phyloP scores from a whole-genome alignment of 2,329 filamentous ascomycete genomes.

The Cordyceps pruinosa region DNA sequence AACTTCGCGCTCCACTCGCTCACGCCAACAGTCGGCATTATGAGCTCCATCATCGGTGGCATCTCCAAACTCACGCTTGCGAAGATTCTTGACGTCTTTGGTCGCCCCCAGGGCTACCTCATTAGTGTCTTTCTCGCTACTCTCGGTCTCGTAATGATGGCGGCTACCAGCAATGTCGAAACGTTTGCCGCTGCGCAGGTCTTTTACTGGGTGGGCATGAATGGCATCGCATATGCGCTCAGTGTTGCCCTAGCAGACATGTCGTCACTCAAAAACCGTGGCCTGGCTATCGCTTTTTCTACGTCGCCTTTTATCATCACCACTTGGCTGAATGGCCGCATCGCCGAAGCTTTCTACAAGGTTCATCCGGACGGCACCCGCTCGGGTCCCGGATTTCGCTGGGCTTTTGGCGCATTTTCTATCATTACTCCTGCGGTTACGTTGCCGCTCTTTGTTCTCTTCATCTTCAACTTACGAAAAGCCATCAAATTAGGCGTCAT shows the following conservation, averaged over 20 bases:
- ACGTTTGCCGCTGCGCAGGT: constrained; percentile 32
- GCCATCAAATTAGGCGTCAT: constrained; percentile 42
- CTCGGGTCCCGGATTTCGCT: constrained; percentile 48
- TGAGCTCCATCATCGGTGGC: constrained; percentile 29
- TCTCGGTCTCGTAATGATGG: constrained; percentile 46
- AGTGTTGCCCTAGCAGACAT: constrained; percentile 59
- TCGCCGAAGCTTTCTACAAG: constrained; percentile 40
- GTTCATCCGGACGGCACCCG: constrained; percentile 20
- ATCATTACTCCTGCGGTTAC: constrained; percentile 54
- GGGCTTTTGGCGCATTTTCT: constrained; percentile 57
- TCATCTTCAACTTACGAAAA: constrained; percentile 46
- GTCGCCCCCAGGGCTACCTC: constrained; percentile 28
- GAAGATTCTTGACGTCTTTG: constrained; percentile 32
- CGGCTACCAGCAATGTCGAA: constrained; percentile 41
- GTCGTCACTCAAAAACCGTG: constrained; percentile 22
- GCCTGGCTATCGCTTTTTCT: constrained; percentile 24
- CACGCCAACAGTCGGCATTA: constrained; percentile 36
- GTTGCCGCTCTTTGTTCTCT: constrained; percentile 46
- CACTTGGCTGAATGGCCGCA: constrained; percentile 51
- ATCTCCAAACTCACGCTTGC: constrained; percentile 24
- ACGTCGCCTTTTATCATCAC: constrained; percentile 38
- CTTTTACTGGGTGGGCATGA: constrained; percentile 48
- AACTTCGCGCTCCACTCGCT: constrained; percentile 30
- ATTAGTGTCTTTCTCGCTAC: constrained; percentile 28
- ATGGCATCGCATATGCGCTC: constrained; percentile 51